phyloP scores from a whole-genome alignment of 352 stramenopile genomes.

The Pythium periplocum region DNA sequence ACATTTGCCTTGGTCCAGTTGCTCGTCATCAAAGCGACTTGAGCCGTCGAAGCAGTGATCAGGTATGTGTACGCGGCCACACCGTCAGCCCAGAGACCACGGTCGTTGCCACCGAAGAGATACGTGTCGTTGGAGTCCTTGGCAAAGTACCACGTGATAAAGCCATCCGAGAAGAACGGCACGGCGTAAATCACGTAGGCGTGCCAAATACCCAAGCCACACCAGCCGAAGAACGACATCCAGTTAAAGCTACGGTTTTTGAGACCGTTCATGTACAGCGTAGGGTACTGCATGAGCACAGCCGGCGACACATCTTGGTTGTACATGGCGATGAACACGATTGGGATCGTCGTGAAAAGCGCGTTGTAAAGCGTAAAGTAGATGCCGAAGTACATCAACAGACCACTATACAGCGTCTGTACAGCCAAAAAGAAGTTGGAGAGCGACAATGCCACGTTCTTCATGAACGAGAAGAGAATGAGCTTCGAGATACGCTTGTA shows the following conservation, averaged over 20 bases:
- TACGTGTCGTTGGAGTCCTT: constrained; percentile 36
- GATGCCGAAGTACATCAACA: constrained; percentile 88
- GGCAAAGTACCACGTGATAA: constrained; percentile 80
- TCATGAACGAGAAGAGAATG: constrained; percentile 88
- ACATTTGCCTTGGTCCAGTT: constrained; percentile 82
- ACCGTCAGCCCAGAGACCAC: constrained; percentile 76
- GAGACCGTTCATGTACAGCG: constrained; percentile 82
- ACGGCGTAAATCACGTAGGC: constrained; percentile 84
- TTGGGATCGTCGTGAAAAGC: constrained; percentile 86
- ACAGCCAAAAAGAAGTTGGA: constrained; percentile 84
- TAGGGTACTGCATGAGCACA: constrained; percentile 88
- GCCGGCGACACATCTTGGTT: constrained; percentile 87
- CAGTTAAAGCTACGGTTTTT: constrained; percentile 89
- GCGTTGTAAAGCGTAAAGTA: constrained; percentile 90
- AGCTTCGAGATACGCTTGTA: constrained; percentile 90
- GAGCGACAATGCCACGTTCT: constrained; percentile 81
- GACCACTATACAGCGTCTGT: constrained; percentile 82
- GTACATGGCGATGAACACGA: constrained; percentile 89
- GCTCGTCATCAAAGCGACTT: constrained; percentile 86
- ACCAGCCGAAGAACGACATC: constrained; percentile 86
- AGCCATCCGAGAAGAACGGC: constrained; percentile 82
- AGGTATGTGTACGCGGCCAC: constrained; percentile 83
- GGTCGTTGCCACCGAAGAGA: constrained; percentile 58
- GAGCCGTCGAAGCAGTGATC: constrained; percentile 80
- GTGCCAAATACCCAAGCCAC: constrained; percentile 78